These are phyloP conservation scores for Begonia masoniana DNA, from an alignment of 306 rosid species.

Conservation along the genomic window DNA sequence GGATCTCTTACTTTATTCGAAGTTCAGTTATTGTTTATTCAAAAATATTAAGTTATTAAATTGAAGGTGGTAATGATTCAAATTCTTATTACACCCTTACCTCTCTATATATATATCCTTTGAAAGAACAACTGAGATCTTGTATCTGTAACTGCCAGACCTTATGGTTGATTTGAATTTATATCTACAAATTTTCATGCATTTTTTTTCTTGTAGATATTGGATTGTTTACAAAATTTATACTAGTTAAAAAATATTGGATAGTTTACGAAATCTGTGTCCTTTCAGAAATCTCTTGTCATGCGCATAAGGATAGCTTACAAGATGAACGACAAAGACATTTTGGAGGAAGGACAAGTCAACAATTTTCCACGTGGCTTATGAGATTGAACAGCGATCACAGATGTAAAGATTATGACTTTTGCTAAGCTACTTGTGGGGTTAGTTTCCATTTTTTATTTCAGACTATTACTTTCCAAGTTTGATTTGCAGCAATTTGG, in stretches of 20 bases:
- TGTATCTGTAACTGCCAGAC: too few relatives aligned
- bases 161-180: too few relatives aligned
- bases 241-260: slow-evolving; percentile 2
- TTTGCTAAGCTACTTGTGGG: slow-evolving; percentile 7
- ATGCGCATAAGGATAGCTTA: slow-evolving; percentile 95
- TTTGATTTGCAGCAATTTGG: slow-evolving; percentile 22
- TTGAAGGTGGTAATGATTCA: too few relatives aligned
- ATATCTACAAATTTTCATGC: too few relatives aligned
- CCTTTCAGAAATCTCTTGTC: slow-evolving; percentile 79
- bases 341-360: slow-evolving; percentile 88
- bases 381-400: slow-evolving; percentile 27
- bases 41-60: too few relatives aligned
- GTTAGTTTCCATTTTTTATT: slow-evolving; percentile 22
- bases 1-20: too few relatives aligned
- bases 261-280: slow-evolving; percentile 15
- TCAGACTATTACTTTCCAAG: slow-evolving; percentile 21
- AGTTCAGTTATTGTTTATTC: too few relatives aligned
- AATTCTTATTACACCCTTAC: too few relatives aligned
- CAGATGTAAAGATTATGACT: slow-evolving; percentile 20
- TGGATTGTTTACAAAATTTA: too few relatives aligned
- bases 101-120: too few relatives aligned
- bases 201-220: too few relatives aligned
- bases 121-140: too few relatives aligned
- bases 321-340: slow-evolving; percentile 71
- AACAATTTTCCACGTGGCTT: slow-evolving; percentile 70